Percentiles rank a stretch among this genome's conserved stretches.
Conservation (phyloP, 2,329 filamentous ascomycete species). For the Fonsecaea monophora region DNA sequence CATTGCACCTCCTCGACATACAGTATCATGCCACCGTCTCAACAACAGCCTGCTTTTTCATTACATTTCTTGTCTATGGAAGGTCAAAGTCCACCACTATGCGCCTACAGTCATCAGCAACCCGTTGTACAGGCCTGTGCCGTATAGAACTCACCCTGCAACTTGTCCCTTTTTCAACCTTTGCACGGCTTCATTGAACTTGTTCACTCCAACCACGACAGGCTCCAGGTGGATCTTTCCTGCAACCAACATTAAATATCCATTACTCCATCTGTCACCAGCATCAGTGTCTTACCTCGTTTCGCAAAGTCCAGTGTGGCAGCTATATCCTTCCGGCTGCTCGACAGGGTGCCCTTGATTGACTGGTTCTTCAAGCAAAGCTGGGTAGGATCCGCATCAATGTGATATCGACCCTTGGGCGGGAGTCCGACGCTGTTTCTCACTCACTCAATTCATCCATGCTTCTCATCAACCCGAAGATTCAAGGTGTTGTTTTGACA, state of each 20-base stretch:
- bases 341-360: constrained; percentile 32
- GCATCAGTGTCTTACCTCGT: constrained; percentile 24
- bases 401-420: constrained; percentile 33
- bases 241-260: constrained; percentile 15
- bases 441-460: constrained; percentile 6
- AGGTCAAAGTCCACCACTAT: constrained; percentile 41
- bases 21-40: no score
- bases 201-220: constrained; percentile 34
- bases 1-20: no score
- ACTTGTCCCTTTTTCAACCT: constrained; percentile 39
- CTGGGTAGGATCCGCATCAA: constrained; percentile 30
- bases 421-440: constrained; percentile 49
- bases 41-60: no score
- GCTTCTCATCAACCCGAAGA: not conserved
- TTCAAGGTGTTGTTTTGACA: constrained; percentile 22
- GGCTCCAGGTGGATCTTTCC: constrained; percentile 39
- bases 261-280: not conserved
- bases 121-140: constrained; percentile 1
- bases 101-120: constrained; percentile 27
- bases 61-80: constrained; percentile 20
- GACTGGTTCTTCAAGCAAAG: constrained; percentile 33
- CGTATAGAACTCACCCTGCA: constrained; percentile 33
- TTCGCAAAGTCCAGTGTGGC: constrained; percentile 35
- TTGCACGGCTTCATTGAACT: constrained; percentile 38
- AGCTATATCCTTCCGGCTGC: constrained; percentile 30